These are phyloP conservation scores for Cyclotella baltica DNA, from an alignment of 108 stramenopile species.

Conservation along the genomic window DNA sequence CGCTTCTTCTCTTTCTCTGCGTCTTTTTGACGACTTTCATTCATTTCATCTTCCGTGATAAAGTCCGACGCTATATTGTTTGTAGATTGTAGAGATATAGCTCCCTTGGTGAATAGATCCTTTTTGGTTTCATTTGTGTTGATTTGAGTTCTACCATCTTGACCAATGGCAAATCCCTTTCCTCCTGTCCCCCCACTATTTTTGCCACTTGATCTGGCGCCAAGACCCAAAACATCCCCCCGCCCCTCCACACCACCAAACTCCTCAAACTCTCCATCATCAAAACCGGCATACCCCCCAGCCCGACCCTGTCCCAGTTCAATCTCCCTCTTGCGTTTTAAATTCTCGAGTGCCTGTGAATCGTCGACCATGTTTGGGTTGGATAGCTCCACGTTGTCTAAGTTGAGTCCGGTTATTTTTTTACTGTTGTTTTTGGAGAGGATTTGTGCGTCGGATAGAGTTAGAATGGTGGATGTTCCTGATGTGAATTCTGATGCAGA, in stretches of 20 bases:
- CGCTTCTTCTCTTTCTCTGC: constrained; percentile 47
- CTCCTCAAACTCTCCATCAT: constrained; percentile 94
- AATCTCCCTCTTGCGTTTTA: constrained; percentile 70
- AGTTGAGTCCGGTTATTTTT: constrained; percentile 46
- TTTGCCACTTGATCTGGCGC: not conserved
- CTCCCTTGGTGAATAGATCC: constrained; percentile 66
- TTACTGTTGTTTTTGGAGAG: constrained; percentile 42
- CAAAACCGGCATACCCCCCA: constrained; percentile 91
- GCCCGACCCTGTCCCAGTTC: constrained; percentile 85
- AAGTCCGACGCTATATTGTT: constrained; percentile 75
- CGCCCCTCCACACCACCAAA: constrained; percentile 62
- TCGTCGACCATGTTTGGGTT: constrained; percentile 55
- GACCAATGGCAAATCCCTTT: constrained; percentile 70
- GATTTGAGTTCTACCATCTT: constrained; percentile 8
- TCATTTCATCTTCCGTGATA: constrained; percentile 82
- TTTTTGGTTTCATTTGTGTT: constrained; percentile 30
- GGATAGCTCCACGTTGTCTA: constrained; percentile 3
- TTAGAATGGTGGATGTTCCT: constrained; percentile 76
- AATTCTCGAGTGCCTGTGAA: constrained; percentile 69
- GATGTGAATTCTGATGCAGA: constrained; percentile 56
- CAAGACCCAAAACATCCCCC: constrained; percentile 1
- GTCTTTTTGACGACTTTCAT: constrained; percentile 47
- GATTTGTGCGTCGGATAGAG: constrained; percentile 74
- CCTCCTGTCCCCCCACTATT: constrained; percentile 8
- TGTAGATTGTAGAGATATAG: constrained; percentile 71